Percentiles rank a stretch among this genome's conserved stretches.
Evolutionary conservation across 2,329 filamentous ascomycete genomes (phyloP).

Genomic region (Colletotrichum sp.): DNA sequence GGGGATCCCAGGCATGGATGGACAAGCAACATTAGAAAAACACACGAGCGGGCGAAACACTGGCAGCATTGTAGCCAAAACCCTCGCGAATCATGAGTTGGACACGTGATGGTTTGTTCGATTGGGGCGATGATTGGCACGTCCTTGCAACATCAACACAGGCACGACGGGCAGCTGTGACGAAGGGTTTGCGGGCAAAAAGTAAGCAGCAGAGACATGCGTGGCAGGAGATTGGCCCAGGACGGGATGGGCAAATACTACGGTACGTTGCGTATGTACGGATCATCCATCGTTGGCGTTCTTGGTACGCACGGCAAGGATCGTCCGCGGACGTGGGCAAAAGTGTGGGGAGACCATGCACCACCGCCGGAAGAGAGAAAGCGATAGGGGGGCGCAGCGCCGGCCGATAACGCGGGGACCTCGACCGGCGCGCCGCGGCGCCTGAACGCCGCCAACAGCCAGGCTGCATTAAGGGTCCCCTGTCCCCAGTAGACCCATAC

Average conservation of each 20-base stretch:
- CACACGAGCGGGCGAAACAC: neutral
- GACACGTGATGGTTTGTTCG: neutral
- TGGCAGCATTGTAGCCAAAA: neutral
- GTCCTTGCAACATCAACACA: neutral
- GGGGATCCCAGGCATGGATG: neutral
- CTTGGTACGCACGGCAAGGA: neutral
- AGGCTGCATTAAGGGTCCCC: neutral
- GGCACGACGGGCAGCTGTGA: neutral
- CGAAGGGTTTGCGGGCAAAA: neutral
- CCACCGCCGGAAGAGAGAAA: neutral
- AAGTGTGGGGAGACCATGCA: neutral
- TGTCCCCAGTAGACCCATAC: neutral
- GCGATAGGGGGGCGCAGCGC: neutral
- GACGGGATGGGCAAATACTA: neutral
- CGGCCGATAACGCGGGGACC: neutral
- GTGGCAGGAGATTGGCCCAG: neutral
- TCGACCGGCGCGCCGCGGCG: neutral
- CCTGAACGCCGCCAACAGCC: neutral
- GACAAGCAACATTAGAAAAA: neutral
- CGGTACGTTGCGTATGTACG: neutral
- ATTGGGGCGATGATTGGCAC: neutral
- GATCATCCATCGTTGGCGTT: neutral
- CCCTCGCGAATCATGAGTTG: constrained; percentile 11
- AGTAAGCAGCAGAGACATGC: neutral
- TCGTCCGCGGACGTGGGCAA: neutral